Evolutionary conservation across 805 yeast species (phyloP), one percentile per base, ranked within the genome.

Genomic region (Saccharomycopsis sp.): DNA sequence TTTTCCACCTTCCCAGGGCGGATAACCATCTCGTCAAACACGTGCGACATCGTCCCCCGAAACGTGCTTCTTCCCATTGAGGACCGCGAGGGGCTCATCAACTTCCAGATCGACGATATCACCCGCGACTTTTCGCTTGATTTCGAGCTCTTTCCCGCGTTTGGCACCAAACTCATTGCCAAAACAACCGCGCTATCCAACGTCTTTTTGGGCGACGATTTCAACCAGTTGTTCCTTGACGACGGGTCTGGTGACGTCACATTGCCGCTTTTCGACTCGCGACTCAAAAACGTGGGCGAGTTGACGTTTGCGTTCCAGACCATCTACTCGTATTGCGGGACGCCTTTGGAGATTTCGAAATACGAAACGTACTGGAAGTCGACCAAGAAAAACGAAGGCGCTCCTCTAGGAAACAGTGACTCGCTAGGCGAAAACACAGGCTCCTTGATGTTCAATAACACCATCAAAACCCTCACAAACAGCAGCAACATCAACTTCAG

Each of bases 291-390:
- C 57, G 85, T 91, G 60, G 99, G 99, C 14, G 87, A 85, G 59
- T 71, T 92, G 50, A 78, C 79, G 41, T 87, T 91, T 70, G 81
- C 82, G 61, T 90, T 84, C 71, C 91, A 89, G 65, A 81, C 92
- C 2, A 89, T 92, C 54, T 84, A 84, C 68, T 97, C 99, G n/a
- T 94, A 86, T 68, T 77, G 84, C 3, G 97, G 97, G 4, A 72
- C 70, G 47, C 86, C 96, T 2, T 73, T 92, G 59, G 97, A 91
- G 70, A 87, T 95, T 50, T 85, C 96, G 9, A 89, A 90, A 73
- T 91, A 88, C 68, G 97, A 91, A 67, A 92, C 98, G 0, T 92
- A 92, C 71, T 92, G 99, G 99, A 94, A 91, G 71, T 85, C 96
- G 0, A 88, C 97, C 0, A 80, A 85, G 51, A 81, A 81, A 46